Evolutionary conservation across 169 alveolate genomes (phyloP), one percentile per base, ranked within the genome.

Genomic region (Babesia divergens): DNA sequence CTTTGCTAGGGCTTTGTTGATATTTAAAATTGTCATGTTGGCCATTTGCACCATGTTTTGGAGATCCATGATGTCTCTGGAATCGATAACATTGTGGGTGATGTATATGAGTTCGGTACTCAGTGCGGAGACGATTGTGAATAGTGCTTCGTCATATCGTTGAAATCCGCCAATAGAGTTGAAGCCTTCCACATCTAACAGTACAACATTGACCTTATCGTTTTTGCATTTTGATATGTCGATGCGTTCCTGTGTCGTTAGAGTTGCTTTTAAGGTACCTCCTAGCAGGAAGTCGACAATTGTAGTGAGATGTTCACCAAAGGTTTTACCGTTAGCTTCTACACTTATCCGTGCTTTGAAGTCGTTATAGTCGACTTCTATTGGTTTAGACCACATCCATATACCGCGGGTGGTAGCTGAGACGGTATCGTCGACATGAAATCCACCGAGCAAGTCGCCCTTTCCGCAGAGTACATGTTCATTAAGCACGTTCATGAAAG

Each of bases 371-470:
- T 50, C 81, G 14, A 88, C 50, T 60, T 59, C 58, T 28, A 88
- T 68, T 28, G 93, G 93, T 28, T 74, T 74, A 4, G 91, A 81
- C 89, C 90, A 88, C 56, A 84, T 71, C 93, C 93, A 88, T 56
- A 88, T 88, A 32, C 93, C 93, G 28, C 62, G 59, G 7, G 93
- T 88, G 35, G 84, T 81, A 6, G 93, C 87, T 11, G 82, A 65
- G 24, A 83, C 77, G 37, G 72, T 64, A 38, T 66, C 74, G 13
- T 84, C 77, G 32, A 82, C 86, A 28, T 71, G 58, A 54, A 88
- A 88, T 16, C 90, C 91, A n/a, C 46, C 58, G 40, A 80, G n/a
- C 42, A 52, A 54, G 62, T 29, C 74, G 32, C 60, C 74, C 18
- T 70, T 32, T 34, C 68, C 89, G 50, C 70, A 55, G 24, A 88